Evolutionary conservation across 768 basidiomycete species (phyloP).

Genomic region (Naematelia aurantialba): DNA sequence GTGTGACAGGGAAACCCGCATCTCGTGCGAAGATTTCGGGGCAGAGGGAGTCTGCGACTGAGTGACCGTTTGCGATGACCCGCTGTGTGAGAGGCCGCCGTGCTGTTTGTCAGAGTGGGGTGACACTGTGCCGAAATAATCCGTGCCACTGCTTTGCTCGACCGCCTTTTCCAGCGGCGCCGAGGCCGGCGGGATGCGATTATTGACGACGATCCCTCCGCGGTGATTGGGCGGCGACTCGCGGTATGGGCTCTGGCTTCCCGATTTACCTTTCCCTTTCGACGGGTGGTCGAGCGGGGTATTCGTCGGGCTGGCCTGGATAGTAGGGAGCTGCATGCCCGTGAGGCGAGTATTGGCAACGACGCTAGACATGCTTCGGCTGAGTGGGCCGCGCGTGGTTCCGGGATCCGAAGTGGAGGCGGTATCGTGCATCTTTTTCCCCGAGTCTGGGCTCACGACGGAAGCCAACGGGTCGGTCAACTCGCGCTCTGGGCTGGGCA

Average conservation of each 20-base stretch:
- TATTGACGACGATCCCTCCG: slow-evolving; percentile 13
- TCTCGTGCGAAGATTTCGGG: not conserved
- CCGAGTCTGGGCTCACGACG: slow-evolving; percentile 9
- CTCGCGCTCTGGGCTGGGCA: slow-evolving; percentile 88
- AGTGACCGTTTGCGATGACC: slow-evolving; percentile 37
- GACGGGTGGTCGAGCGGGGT: slow-evolving; percentile 53
- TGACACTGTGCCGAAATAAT: slow-evolving; percentile 42
- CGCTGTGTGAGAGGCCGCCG: slow-evolving; percentile 17
- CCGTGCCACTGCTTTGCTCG: slow-evolving; percentile 53
- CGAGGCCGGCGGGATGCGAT: slow-evolving; percentile 44
- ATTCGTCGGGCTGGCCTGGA: slow-evolving; percentile 35
- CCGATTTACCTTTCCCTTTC: slow-evolving; percentile 30
- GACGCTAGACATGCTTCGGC: slow-evolving; percentile 49
- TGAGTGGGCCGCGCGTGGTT: slow-evolving; percentile 44
- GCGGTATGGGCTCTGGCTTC: slow-evolving; percentile 40
- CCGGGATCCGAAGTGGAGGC: slow-evolving; percentile 40
- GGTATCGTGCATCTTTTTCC: slow-evolving; percentile 6
- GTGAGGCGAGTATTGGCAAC: slow-evolving; percentile 52
- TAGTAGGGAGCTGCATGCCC: slow-evolving; percentile 22
- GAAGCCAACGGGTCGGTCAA: slow-evolving; percentile 74
- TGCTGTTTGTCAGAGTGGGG: slow-evolving; percentile 10
- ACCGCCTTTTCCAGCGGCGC: slow-evolving; percentile 64
- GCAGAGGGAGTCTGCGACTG: slow-evolving; percentile 1
- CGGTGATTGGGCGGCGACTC: slow-evolving; percentile 11
- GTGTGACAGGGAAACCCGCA: not conserved